Conservation (phyloP, 192 early-diverging fungal species). For the Podila minutissima region DNA sequence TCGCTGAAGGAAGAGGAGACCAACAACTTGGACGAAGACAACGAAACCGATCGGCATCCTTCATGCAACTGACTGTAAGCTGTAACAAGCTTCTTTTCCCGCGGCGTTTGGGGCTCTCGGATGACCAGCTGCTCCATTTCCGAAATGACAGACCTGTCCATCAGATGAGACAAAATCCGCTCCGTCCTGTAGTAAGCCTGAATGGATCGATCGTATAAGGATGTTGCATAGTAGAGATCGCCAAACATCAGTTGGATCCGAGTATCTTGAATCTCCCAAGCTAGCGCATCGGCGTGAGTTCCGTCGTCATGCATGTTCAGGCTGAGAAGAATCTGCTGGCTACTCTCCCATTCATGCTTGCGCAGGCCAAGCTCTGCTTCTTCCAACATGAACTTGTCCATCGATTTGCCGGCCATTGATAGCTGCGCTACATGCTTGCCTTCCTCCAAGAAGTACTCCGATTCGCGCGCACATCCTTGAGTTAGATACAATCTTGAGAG, state of each 20-base stretch:
- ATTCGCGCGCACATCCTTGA: conserved; percentile 68
- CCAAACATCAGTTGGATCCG: conserved; percentile 56
- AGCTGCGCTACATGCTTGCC: conserved; percentile 63
- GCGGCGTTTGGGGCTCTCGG: conserved; percentile 61
- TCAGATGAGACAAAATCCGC: conserved; percentile 60
- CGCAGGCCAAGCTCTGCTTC: conserved; percentile 65
- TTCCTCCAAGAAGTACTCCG: conserved; percentile 70
- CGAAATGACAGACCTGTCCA: conserved; percentile 61
- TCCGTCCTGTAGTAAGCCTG: conserved; percentile 56
- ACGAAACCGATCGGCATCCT: not conserved
- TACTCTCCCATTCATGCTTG: conserved; percentile 56
- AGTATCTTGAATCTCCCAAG: conserved; percentile 39
- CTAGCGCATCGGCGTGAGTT: not conserved
- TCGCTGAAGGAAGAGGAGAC: not conserved
- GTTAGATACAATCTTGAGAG: conserved; percentile 61
- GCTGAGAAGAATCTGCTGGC: conserved; percentile 49
- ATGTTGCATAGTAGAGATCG: conserved; percentile 57
- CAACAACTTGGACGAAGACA: not conserved
- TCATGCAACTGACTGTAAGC: not conserved
- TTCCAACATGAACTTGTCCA: conserved; percentile 54
- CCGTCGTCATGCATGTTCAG: conserved; percentile 41
- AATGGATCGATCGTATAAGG: conserved; percentile 58
- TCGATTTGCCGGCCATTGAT: conserved; percentile 46
- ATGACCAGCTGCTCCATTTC: conserved; percentile 58
- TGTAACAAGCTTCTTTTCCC: conserved; percentile 50